Percentiles rank a stretch among this genome's conserved stretches.
phyloP scores from a whole-genome alignment of 2,329 filamentous ascomycete species.

The Alternaria conjuncta region DNA sequence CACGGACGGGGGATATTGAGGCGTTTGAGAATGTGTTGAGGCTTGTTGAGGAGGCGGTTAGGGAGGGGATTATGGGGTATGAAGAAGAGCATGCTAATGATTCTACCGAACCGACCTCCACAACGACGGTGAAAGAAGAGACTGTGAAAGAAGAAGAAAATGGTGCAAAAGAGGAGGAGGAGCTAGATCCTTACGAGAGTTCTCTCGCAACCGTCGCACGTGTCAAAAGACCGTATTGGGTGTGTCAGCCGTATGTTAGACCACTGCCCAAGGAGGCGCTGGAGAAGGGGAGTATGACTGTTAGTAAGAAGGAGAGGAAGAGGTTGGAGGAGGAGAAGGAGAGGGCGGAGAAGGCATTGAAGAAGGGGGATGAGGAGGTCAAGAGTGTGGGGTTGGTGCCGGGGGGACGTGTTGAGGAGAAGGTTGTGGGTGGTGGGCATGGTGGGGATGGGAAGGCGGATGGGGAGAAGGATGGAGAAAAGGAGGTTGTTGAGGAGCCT shows the following conservation, averaged over 20 bases:
- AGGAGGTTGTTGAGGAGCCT: no score
- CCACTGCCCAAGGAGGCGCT: conserved; percentile 88
- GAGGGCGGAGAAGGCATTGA: conserved; percentile 51
- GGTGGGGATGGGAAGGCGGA: no score
- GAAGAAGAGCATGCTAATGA: conserved; percentile 46
- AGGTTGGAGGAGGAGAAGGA: conserved; percentile 48
- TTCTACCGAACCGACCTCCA: no score
- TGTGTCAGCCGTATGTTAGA: conserved; percentile 85
- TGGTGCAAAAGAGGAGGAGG: not conserved
- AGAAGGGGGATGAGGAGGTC: conserved; percentile 41
- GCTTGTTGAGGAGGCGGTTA: conserved; percentile 77
- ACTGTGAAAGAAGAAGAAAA: not conserved
- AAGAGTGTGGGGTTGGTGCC: conserved; percentile 33
- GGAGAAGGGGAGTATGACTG: conserved; percentile 76
- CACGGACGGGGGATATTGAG: conserved; percentile 71
- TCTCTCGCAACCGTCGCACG: conserved; percentile 70
- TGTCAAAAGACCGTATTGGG: conserved; percentile 86
- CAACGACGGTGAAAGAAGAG: no score
- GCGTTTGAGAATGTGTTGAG: conserved; percentile 78
- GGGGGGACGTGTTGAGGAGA: conserved; percentile 61
- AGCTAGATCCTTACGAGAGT: conserved; percentile 56
- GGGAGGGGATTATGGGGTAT: conserved; percentile 73
- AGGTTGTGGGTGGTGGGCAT: conserved; percentile 1
- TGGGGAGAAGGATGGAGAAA: no score
- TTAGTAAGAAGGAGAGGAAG: conserved; percentile 70